Conservation (phyloP, 371 early-diverging fungal species). For the Mucor plumbeus region DNA sequence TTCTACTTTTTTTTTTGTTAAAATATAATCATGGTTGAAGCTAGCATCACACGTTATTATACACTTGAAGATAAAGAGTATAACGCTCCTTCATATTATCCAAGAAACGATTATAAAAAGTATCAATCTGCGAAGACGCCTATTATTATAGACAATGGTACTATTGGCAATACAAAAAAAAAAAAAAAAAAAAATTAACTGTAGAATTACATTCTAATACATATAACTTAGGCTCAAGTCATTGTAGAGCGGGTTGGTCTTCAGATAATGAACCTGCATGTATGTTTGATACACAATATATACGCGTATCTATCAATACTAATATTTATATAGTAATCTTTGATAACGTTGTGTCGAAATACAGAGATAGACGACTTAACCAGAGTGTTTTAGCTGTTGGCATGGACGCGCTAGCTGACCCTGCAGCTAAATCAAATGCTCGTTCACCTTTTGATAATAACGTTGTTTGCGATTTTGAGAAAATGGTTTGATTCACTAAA, state of each 20-base stretch:
- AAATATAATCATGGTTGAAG: constrained; percentile 29
- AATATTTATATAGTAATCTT: constrained; percentile 65
- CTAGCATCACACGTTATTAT: constrained; percentile 33
- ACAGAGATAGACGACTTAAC: constrained; percentile 75
- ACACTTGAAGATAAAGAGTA: constrained; percentile 41
- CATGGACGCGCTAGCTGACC: constrained; percentile 75
- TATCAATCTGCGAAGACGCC: constrained; percentile 38
- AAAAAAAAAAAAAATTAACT: too few species aligned
- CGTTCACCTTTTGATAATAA: constrained; percentile 80
- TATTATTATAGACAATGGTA: constrained; percentile 76
- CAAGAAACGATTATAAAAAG: constrained; percentile 29
- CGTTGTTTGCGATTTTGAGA: constrained; percentile 71
- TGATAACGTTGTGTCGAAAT: constrained; percentile 82
- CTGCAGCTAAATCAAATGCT: constrained; percentile 67
- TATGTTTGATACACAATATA: constrained; percentile 34
- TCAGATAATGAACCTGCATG: constrained; percentile 64
- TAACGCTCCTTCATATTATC: constrained; percentile 23
- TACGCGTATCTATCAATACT: background rate
- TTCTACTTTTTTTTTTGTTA: background rate
- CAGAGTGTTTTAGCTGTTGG: constrained; percentile 72
- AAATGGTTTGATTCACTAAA: constrained; percentile 49
- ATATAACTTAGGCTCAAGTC: constrained; percentile 65
- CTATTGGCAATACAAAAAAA: too few species aligned
- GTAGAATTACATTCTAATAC: too few species aligned
- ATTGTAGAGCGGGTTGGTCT: constrained; percentile 87